Percentiles rank a stretch among this genome's conserved stretches.
phyloP scores from a whole-genome alignment of 208 protist species.

The Acanthamoeba healyi region DNA sequence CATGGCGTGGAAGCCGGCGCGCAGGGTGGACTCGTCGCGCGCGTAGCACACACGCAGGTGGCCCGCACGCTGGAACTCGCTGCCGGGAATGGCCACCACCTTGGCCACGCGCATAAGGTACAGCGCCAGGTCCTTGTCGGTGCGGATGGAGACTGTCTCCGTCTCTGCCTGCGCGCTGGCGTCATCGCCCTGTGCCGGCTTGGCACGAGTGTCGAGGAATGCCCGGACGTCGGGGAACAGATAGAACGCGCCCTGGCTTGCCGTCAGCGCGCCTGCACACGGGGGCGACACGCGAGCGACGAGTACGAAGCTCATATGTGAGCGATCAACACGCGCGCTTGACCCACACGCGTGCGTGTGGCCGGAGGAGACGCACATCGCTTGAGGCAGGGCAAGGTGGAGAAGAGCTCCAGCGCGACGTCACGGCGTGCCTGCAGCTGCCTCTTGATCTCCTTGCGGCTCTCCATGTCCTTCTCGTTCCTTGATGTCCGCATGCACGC shows the following conservation, averaged over 20 bases:
- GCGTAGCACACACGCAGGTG: slow-evolving; percentile 26
- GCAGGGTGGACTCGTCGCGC: slow-evolving; percentile 24
- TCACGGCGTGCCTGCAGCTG: slow-evolving; percentile 5
- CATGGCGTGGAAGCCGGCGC: slow-evolving; percentile 17
- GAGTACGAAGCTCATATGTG: no score
- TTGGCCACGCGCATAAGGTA: neutral
- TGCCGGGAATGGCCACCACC: slow-evolving; percentile 12
- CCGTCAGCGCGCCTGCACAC: neutral
- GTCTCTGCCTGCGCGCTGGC: neutral
- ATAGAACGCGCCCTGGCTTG: slow-evolving; percentile 36
- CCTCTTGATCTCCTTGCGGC: neutral
- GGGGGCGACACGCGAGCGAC: no score
- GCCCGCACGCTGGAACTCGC: slow-evolving; percentile 34
- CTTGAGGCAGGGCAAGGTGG: neutral
- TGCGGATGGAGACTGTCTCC: no score
- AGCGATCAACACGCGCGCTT: no score
- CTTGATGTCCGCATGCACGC: no score
- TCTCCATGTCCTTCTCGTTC: neutral
- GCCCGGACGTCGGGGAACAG: slow-evolving; percentile 29
- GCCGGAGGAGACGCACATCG: neutral
- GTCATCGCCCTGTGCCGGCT: neutral
- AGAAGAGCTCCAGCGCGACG: neutral
- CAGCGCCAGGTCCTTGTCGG: slow-evolving; percentile 1
- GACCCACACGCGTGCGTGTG: no score
- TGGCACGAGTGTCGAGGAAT: neutral